A percentile compares a stretch with the other conserved stretches of the same genome.
Conservation (phyloP, 345 rosid genomes). For the Anastatica hierochuntica region DNA sequence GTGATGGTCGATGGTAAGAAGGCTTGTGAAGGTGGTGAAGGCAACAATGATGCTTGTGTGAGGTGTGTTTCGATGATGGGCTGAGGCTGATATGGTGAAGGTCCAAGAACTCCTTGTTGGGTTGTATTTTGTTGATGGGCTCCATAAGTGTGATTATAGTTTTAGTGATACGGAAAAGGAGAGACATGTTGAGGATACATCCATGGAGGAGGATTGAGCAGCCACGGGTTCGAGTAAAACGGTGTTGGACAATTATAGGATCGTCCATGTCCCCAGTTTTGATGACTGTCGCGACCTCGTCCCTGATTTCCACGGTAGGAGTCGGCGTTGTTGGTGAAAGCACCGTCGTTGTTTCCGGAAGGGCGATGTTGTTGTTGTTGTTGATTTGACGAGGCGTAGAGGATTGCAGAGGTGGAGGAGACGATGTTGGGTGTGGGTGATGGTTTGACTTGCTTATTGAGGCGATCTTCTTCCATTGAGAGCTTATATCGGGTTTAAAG, state of each 20-base stretch:
- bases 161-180: too few relatives aligned
- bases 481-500: background rate
- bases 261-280: background rate
- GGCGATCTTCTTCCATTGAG: background rate
- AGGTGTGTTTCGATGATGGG: background rate
- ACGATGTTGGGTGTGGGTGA: background rate
- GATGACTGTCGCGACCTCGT: background rate
- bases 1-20: background rate
- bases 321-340: background rate
- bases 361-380: background rate
- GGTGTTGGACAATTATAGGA: too few relatives aligned
- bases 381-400: background rate
- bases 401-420: background rate
- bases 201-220: too few relatives aligned
- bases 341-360: too few relatives aligned
- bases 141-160: too few relatives aligned
- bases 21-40: too few relatives aligned
- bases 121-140: too few relatives aligned
- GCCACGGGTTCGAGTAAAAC: too few relatives aligned
- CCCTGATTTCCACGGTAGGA: background rate
- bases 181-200: too few relatives aligned
- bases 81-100: too few relatives aligned
- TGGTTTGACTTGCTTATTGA: background rate
- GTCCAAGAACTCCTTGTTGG: too few relatives aligned
- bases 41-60: background rate